A percentile compares a stretch with the other conserved stretches of the same genome.
phyloP scores from a whole-genome alignment of 352 stramenopile species.

The Phytopythium kandeliae region DNA sequence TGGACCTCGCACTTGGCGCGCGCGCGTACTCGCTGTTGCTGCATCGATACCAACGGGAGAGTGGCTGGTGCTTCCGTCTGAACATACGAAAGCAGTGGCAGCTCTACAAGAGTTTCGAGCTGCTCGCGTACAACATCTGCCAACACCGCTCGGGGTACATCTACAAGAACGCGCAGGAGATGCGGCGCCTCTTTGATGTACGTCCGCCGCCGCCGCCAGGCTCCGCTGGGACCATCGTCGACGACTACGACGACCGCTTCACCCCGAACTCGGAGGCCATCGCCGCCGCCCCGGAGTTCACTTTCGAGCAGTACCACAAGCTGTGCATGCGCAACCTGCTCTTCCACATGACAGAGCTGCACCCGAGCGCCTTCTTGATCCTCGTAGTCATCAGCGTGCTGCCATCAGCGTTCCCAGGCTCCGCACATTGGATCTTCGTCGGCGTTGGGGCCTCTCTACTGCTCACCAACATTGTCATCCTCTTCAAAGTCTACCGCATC shows the following conservation, averaged over 20 bases:
- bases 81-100: constrained; percentile 81
- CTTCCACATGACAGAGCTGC: constrained; percentile 75
- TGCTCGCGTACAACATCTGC: constrained; percentile 87
- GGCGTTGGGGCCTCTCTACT: constrained; percentile 47
- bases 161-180: constrained; percentile 85
- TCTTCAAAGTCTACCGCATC: constrained; percentile 82
- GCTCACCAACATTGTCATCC: constrained; percentile 71
- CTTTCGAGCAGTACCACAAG: constrained; percentile 69
- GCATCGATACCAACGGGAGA: constrained; percentile 71
- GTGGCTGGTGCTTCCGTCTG: constrained; percentile 68
- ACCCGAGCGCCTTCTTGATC: constrained; percentile 73
- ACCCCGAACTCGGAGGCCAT: neutral
- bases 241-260: constrained; percentile 1
- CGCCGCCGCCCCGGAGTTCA: constrained; percentile 15
- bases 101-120: constrained; percentile 85
- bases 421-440: constrained; percentile 78
- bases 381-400: constrained; percentile 66
- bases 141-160: constrained; percentile 83
- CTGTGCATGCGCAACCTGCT: constrained; percentile 85
- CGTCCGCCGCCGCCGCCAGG: constrained; percentile 9
- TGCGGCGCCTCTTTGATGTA: constrained; percentile 76
- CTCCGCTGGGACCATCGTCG: constrained; percentile 4
- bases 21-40: constrained; percentile 67
- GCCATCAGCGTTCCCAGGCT: constrained; percentile 47
- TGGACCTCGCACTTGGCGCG: constrained; percentile 71